Base-by-base conservation (phyloP, 805 yeast species). In the Ogataea nonfermentans region DNA sequence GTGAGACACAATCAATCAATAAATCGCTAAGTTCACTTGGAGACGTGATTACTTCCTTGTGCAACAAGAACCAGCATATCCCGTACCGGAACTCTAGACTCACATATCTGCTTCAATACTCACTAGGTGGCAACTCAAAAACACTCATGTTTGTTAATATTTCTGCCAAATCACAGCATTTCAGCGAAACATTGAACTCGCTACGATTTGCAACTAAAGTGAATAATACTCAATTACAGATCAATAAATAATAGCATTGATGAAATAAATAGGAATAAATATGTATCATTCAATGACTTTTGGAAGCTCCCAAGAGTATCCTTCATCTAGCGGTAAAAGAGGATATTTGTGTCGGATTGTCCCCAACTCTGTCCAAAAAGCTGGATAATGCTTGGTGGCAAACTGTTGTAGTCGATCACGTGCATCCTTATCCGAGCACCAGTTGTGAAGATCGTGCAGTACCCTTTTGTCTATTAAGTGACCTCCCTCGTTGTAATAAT, bases 91-190 rank as follows among this genome's bases (percentile, higher is more conserved):
- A 79, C 62, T 78, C 93, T 29, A 77, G 80, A 63, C 60, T 91
- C 55, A 91, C 99, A 0, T 86, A 86, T 56, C 66, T 90, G 10
- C 67, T 91, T 43, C 93, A 89, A 53, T 79, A 85, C 55, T 88
- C 96, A 11, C 68, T 91, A 17, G 79, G 84, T 6, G 96, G 96
- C 0, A 74, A 78, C 40, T 85, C 96, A 2, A 93, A 91, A 61
- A 88, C 96, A 0, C 68, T 91, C 43, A 89, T 91, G 96, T 84
- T 91, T 70, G 96, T 89, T 11, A 90, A 88, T 52, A 71, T 90
- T 1, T 84, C 95, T 1, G 89, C 95, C 3, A 64, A 74, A 35
- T 58, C 57, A 9, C 62, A 62, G 11, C 84, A 86, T 57, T 68
- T 80, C 28, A 76, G 71, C 49, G 99, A 93, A 57, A 84, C 95